phyloP scores from a whole-genome alignment of 805 yeast genomes.

The Candida caryicola region DNA sequence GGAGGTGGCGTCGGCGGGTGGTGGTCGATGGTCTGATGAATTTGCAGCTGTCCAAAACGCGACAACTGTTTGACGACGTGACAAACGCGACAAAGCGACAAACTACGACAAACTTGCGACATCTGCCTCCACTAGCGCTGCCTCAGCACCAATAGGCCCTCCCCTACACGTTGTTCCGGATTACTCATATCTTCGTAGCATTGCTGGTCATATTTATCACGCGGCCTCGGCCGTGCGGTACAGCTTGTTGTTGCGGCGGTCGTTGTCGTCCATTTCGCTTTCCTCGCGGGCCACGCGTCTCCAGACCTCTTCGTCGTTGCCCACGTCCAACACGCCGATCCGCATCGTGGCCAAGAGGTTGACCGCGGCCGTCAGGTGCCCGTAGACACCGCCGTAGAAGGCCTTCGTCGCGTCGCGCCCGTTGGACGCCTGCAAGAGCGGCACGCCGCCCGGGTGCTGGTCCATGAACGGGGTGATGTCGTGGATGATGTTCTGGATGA shows the following conservation, averaged over 20 bases:
- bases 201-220: constrained; percentile 12
- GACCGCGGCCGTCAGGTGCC: constrained; percentile 90
- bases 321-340: constrained; percentile 79
- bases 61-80: not conserved
- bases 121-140: too few relatives aligned
- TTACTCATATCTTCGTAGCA: too few relatives aligned
- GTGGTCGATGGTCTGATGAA: not conserved
- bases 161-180: too few relatives aligned
- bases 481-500: constrained; percentile 88
- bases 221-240: constrained; percentile 39
- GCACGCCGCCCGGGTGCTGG: constrained; percentile 92
- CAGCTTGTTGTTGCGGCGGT: constrained; percentile 15
- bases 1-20: not conserved
- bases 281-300: constrained; percentile 67
- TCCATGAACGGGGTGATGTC: constrained; percentile 88
- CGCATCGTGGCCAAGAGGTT: constrained; percentile 91
- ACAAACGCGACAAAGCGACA: not conserved
- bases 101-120: too few relatives aligned
- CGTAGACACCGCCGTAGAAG: constrained; percentile 91
- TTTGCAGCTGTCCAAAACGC: not conserved
- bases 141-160: too few relatives aligned
- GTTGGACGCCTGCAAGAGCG: constrained; percentile 72
- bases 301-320: constrained; percentile 82
- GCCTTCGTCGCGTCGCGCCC: constrained; percentile 95
- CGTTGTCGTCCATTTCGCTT: constrained; percentile 40